These are phyloP conservation scores for Otatea glauca DNA, from an alignment of 176 grass and related monocot genomes.

Conservation along the genomic window DNA sequence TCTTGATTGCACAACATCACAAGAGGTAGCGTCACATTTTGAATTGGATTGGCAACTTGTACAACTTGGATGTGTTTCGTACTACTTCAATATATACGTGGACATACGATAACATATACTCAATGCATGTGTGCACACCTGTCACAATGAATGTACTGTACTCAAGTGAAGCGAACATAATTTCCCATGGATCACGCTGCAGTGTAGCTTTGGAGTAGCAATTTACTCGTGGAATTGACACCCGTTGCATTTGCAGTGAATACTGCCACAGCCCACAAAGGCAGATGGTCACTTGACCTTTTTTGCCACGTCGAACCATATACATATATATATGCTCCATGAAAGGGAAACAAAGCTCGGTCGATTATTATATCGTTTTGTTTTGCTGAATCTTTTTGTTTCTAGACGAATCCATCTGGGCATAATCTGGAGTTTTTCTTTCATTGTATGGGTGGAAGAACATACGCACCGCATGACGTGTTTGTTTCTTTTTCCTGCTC, in stretches of 20 bases:
- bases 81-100: neutral
- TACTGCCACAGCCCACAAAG: neutral
- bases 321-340: too few species aligned
- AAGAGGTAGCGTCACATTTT: neutral
- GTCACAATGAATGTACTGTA: neutral
- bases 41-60: neutral
- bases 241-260: neutral
- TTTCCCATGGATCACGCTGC: neutral
- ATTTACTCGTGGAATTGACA: neutral
- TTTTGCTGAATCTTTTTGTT: slow-evolving; percentile 28
- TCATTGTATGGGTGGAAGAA: neutral
- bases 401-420: neutral
- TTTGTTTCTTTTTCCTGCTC: neutral
- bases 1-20: too few species aligned
- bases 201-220: neutral
- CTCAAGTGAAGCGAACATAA: neutral
- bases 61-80: neutral
- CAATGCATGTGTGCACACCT: neutral
- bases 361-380: too few species aligned
- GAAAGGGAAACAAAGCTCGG: too few species aligned
- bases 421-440: neutral
- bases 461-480: slow-evolving; percentile 36
- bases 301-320: neutral
- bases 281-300: too few species aligned
- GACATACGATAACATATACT: neutral